Percentiles rank a stretch among this genome's conserved stretches.
These are phyloP conservation scores for Pontederia paniculata DNA, from an alignment of 176 grass and related monocot species.

Conservation along the genomic window DNA sequence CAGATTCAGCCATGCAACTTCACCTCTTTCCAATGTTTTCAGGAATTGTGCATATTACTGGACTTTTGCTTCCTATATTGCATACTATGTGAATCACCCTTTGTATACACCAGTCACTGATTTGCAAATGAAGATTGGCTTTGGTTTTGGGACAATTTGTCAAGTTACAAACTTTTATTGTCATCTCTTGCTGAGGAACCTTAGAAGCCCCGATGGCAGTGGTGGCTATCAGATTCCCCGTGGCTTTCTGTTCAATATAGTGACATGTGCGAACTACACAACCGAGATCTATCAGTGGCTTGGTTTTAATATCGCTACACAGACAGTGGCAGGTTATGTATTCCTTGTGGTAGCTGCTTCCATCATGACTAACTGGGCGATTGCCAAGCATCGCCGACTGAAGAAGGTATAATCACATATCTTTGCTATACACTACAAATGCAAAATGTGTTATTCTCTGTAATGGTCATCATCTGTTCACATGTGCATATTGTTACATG, in stretches of 20 bases:
- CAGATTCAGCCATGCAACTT: slow-evolving; percentile 91
- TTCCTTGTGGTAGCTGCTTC: slow-evolving; percentile 60
- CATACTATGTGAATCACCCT: slow-evolving; percentile 90
- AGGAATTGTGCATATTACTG: slow-evolving; percentile 97
- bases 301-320: slow-evolving; percentile 85
- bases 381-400: slow-evolving; percentile 72
- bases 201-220: slow-evolving; percentile 60
- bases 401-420: slow-evolving; percentile 50
- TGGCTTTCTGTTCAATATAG: slow-evolving; percentile 93
- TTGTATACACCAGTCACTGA: slow-evolving; percentile 73
- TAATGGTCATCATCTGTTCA: neutral
- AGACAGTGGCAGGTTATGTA: slow-evolving; percentile 75
- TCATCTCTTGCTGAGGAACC: slow-evolving; percentile 84
- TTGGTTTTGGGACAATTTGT: slow-evolving; percentile 61
- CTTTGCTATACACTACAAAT: neutral
- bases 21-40: slow-evolving; percentile 76
- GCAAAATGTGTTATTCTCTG: neutral
- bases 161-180: slow-evolving; percentile 90
- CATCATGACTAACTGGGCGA: slow-evolving; percentile 96
- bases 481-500: too few species aligned
- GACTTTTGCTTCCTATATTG: slow-evolving; percentile 78
- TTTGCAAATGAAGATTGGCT: slow-evolving; percentile 85
- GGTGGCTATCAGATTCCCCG: slow-evolving; percentile 89
- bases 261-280: slow-evolving; percentile 93
- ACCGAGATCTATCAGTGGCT: slow-evolving; percentile 99